Evolutionary conservation across 352 stramenopile genomes (phyloP), one percentile per base, ranked within the genome.

Genomic region (Thalassiosira livingstoniorum): DNA sequence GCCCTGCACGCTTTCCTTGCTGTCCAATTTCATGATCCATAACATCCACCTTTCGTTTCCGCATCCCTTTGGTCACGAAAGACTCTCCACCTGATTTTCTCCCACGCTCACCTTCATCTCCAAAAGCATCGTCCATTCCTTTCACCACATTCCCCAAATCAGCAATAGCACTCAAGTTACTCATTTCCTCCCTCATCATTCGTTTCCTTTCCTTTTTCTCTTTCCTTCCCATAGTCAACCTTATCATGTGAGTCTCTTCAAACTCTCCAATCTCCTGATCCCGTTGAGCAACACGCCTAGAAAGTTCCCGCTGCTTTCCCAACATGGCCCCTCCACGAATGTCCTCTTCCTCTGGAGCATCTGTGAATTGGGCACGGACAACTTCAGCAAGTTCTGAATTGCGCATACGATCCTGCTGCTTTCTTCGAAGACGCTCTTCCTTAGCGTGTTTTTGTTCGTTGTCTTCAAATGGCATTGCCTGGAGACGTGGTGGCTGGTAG

Each of bases 341-440:
- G 78, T 94, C 90, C 68, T 94, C 88, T 67, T 91, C 86, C 75
- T 94, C 90, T 18, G 90, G 90, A 51, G 81, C 79, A 72, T 94
- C 90, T 0, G 83, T 89, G 66, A 88, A 91, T 71, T 91, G 73
- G n/a, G 77, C 64, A 43, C 82, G 78, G 0, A 94, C 70, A 2
- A 90, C 87, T 61, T 91, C 85, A 21, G 86, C 81, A 15, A 94
- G 74, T 79, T 94, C 90, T 10, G 87, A 89, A 0, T 83, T 73
- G 34, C 83, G 80, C 51, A 91, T 64, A 21, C 84, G 80, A 45
- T 81, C 79, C 58, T 68, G 64, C 34, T 89, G 42, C 70, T 87
- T 86, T 61, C 90, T 86, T 15, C 64, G 32, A 10, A 55, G 53
- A 25, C 69, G 68, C 70, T 87, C 78, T 32, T 75, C 42, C 63